A percentile compares a stretch with the other conserved stretches of the same genome.
These are phyloP conservation scores for Herpetospermum pedunculosum DNA, from an alignment of 306 rosid species.

Conservation along the genomic window DNA sequence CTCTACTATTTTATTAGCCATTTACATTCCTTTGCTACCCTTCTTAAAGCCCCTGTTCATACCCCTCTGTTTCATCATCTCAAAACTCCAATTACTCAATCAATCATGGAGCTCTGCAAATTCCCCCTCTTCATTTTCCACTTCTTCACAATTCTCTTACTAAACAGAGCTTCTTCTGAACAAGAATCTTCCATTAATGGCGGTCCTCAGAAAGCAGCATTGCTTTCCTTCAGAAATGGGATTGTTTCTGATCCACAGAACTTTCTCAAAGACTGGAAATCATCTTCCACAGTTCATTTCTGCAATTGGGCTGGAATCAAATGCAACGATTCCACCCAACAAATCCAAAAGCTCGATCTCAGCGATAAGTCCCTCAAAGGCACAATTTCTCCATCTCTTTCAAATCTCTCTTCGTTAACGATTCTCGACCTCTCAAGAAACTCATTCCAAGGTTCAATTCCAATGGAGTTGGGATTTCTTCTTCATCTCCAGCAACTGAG, in stretches of 20 bases:
- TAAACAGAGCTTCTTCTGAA: conserved; percentile 13
- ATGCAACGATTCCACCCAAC: conserved; percentile 50
- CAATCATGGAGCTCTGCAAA: conserved; percentile 25
- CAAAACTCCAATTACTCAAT: conserved; percentile 8
- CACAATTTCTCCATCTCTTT: conserved; percentile 57
- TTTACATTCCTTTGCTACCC: conserved; percentile 3
- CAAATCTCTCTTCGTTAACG: conserved; percentile 50
- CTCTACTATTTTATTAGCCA: conserved; percentile 18
- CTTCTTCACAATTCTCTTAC: conserved; percentile 13
- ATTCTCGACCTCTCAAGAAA: conserved; percentile 75
- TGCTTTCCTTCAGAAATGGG: conserved; percentile 59
- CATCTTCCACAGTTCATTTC: conserved; percentile 23
- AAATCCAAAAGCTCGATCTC: conserved; percentile 64
- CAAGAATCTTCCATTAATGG: conserved; percentile 5
- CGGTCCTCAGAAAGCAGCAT: conserved; percentile 23
- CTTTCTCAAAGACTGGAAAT: conserved; percentile 42
- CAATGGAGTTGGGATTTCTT: conserved; percentile 54
- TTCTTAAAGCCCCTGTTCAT: conserved; percentile 4
- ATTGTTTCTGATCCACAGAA: conserved; percentile 57
- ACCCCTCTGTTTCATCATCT: background rate
- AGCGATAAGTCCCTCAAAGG: conserved; percentile 51
- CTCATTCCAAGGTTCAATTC: conserved; percentile 54
- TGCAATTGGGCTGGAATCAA: conserved; percentile 66
- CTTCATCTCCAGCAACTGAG: conserved; percentile 41
- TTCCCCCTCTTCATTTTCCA: conserved; percentile 18